phyloP scores from a whole-genome alignment of 306 rosid species.

The Carpinus fangiana region DNA sequence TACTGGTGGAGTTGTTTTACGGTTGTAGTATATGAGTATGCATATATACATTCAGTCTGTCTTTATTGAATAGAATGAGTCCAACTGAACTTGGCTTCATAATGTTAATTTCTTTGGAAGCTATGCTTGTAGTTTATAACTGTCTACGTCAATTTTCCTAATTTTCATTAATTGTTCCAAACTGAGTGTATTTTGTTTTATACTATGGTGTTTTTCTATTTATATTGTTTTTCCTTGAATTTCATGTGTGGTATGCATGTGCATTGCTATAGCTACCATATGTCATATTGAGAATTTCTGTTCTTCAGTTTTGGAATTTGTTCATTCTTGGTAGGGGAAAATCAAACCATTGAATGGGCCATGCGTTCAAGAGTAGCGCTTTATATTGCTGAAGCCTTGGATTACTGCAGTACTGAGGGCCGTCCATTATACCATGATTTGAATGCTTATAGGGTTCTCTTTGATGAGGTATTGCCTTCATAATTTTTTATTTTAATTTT shows the following conservation, averaged over 20 bases:
- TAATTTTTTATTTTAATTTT: background rate
- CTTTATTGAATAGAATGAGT: background rate
- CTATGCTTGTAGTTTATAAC: background rate
- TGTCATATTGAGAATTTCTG: constrained; percentile 9
- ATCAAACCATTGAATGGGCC: constrained; percentile 95
- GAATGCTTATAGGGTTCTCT: constrained; percentile 95
- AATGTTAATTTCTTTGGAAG: background rate
- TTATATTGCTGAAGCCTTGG: constrained; percentile 85
- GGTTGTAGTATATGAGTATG: background rate
- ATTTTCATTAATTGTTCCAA: background rate
- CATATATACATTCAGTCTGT: background rate
- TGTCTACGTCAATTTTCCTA: background rate
- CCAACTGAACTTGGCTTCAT: background rate
- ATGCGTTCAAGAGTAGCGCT: constrained; percentile 92
- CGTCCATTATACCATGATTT: constrained; percentile 86
- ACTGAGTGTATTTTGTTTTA: background rate
- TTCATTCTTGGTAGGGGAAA: constrained; percentile 70
- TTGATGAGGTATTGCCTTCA: constrained; percentile 63
- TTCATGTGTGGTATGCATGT: background rate
- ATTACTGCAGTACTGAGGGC: constrained; percentile 84
- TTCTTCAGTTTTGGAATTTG: constrained; percentile 22
- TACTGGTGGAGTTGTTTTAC: background rate
- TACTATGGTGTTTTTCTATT: background rate
- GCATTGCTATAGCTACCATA: background rate
- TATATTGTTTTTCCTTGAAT: background rate